phyloP scores from a whole-genome alignment of 176 grass and related monocot species.

The Saccharum spontaneum region DNA sequence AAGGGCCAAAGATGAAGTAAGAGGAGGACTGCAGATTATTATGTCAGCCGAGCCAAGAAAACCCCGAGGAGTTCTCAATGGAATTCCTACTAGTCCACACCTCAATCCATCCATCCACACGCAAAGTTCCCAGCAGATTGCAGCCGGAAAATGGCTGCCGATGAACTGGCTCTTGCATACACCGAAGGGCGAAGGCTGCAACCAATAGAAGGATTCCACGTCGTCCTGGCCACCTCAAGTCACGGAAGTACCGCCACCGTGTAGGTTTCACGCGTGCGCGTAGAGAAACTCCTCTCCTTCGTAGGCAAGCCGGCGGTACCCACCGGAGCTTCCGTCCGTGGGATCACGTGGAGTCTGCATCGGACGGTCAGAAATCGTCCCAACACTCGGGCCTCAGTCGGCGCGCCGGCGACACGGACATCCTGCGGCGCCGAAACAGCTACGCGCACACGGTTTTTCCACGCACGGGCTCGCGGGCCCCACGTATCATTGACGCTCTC shows the following conservation, averaged over 20 bases:
- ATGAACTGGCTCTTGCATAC: constrained; percentile 19
- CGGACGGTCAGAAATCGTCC: background rate
- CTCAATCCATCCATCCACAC: constrained; percentile 20
- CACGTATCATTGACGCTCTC: background rate
- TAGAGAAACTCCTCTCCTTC: background rate
- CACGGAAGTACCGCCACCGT: background rate
- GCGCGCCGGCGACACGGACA: constrained; percentile 36
- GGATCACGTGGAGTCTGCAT: background rate
- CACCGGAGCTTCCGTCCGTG: background rate
- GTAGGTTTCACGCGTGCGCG: background rate
- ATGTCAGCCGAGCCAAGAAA: background rate
- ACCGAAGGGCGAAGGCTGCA: background rate
- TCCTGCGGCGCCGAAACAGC: constrained; percentile 29
- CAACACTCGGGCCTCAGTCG: constrained; percentile 22
- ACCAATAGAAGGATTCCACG: constrained; percentile 19
- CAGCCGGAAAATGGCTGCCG: background rate
- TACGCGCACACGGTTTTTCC: background rate
- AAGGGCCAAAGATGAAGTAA: background rate
- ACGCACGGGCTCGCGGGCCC: background rate
- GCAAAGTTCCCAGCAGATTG: background rate
- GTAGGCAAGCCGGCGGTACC: background rate
- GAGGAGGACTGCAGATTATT: background rate
- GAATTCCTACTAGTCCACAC: background rate
- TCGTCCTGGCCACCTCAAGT: constrained; percentile 5
- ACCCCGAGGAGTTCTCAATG: background rate